Conservation (phyloP, 805 yeast genomes). For the Hanseniaspora nectarophila region DNA sequence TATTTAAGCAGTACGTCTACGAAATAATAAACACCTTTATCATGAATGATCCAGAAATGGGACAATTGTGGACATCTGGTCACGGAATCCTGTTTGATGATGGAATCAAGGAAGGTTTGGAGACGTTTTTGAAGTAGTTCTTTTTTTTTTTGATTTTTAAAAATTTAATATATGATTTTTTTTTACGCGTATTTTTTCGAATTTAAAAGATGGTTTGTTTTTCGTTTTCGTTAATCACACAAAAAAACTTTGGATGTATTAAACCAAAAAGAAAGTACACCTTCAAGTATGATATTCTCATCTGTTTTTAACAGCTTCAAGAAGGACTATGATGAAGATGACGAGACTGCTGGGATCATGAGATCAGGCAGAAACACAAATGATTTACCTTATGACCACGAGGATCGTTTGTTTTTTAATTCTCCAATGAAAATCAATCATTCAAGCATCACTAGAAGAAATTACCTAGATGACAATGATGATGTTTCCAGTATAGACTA, state of each 20-base stretch:
- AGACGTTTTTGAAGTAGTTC: conserved; percentile 3
- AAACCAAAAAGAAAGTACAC: too few species aligned
- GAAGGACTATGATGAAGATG: background rate
- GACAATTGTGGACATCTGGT: conserved; percentile 8
- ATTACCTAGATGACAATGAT: conserved; percentile 2
- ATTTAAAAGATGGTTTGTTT: too few species aligned
- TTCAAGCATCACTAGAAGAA: background rate
- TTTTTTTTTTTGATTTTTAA: background rate
- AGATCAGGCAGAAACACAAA: background rate
- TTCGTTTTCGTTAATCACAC: background rate
- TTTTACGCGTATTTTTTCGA: background rate
- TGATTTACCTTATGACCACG: background rate
- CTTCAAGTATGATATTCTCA: conserved; percentile 4
- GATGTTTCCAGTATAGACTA: background rate
- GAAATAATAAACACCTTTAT: conserved; percentile 19
- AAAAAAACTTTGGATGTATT: too few species aligned
- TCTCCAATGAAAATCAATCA: background rate
- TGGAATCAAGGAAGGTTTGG: conserved; percentile 7
- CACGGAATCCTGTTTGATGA: background rate
- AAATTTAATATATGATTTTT: background rate
- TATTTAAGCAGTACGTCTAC: conserved; percentile 36
- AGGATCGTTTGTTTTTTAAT: background rate
- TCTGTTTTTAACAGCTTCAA: conserved; percentile 7
- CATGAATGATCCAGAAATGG: conserved; percentile 14
- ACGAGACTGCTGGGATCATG: conserved; percentile 13